Conservation (phyloP, 164 flowering plant species). For the Magnolia changhungtana region DNA sequence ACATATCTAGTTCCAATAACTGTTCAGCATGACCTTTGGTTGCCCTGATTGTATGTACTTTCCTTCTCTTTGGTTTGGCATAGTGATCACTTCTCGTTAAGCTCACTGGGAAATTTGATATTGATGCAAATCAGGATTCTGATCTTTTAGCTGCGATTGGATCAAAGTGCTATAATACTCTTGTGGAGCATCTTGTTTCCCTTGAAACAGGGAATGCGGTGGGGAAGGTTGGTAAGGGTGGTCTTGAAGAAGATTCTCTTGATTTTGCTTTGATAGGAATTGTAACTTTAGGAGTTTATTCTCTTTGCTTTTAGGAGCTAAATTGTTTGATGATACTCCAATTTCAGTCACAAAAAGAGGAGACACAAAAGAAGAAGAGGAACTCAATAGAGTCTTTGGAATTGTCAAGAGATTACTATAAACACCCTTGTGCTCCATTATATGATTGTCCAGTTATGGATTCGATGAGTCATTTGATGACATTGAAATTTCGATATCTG, state of each 20-base stretch:
- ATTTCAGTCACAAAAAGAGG: slow-evolving; percentile 52
- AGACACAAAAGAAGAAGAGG: slow-evolving; percentile 75
- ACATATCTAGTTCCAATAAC: too few species aligned
- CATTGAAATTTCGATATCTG: slow-evolving; percentile 5
- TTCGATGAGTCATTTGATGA: too few species aligned
- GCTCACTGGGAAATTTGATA: background rate
- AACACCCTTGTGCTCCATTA: too few species aligned
- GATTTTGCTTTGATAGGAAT: slow-evolving; percentile 98
- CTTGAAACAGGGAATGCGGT: slow-evolving; percentile 50
- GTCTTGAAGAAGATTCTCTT: slow-evolving; percentile 55
- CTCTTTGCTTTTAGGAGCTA: slow-evolving; percentile 67
- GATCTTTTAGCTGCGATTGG: slow-evolving; percentile 79
- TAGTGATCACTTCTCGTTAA: background rate
- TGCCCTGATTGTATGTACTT: background rate
- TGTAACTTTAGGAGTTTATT: slow-evolving; percentile 89
- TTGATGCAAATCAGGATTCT: slow-evolving; percentile 46
- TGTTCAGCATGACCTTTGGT: background rate
- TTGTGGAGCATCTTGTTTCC: slow-evolving; percentile 81
- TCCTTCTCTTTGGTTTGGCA: background rate
- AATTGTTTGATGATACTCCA: slow-evolving; percentile 73
- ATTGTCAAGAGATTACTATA: background rate
- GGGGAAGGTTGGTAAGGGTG: slow-evolving; percentile 17
- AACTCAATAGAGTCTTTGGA: slow-evolving; percentile 58
- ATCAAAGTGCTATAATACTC: slow-evolving; percentile 82
- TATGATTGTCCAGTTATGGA: too few species aligned